Evolutionary conservation across 306 rosid species (phyloP).

Genomic region (Quillaja saponaria): DNA sequence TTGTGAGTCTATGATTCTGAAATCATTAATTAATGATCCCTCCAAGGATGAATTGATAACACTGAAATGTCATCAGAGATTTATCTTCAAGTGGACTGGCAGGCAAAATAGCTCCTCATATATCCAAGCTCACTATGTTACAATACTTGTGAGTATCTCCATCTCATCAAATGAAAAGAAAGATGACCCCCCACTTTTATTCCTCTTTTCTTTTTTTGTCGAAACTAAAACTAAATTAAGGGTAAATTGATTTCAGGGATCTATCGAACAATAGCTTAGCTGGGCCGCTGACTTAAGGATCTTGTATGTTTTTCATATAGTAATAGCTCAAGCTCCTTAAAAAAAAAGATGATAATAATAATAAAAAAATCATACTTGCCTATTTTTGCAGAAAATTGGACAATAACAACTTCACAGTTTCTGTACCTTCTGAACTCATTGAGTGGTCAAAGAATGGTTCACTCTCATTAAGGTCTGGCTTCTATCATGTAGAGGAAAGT

Average conservation of each 20-base stretch:
- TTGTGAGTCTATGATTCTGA: constrained; percentile 45
- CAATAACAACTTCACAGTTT: constrained; percentile 39
- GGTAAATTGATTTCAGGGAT: constrained; percentile 49
- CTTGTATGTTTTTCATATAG: constrained; percentile 40
- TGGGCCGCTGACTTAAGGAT: constrained; percentile 39
- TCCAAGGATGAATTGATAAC: too few relatives aligned
- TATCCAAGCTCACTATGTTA: constrained; percentile 43
- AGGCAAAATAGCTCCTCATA: constrained; percentile 38
- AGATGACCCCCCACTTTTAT: too few relatives aligned
- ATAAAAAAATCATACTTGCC: too few relatives aligned
- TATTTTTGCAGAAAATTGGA: constrained; percentile 50
- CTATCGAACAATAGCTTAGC: constrained; percentile 53
- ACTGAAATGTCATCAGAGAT: too few relatives aligned
- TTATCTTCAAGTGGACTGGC: constrained; percentile 48
- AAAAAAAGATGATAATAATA: too few relatives aligned
- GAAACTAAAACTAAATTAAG: neutral
- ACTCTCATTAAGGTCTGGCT: constrained; percentile 51
- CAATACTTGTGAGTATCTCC: constrained; percentile 45
- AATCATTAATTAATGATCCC: too few relatives aligned
- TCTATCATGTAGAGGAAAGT: too few relatives aligned
- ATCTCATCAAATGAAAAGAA: neutral
- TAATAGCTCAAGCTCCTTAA: neutral
- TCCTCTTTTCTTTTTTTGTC: neutral
- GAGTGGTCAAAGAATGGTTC: constrained; percentile 34
- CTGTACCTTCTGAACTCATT: constrained; percentile 39